These are phyloP conservation scores for Dendrocalamus sinicus DNA, from an alignment of 176 grass and related monocot species.

Conservation along the genomic window DNA sequence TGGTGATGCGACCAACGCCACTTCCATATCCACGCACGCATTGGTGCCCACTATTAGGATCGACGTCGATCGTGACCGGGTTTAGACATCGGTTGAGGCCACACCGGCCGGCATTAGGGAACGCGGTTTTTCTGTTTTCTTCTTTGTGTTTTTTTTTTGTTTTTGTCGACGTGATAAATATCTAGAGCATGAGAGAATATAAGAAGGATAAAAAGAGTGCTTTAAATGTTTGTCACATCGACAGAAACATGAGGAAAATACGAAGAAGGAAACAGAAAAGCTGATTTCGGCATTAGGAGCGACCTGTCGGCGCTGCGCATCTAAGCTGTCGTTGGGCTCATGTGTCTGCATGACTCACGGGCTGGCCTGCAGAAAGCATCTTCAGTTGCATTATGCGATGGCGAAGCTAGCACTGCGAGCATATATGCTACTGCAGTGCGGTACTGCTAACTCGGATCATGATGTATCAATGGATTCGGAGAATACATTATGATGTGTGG, in stretches of 20 bases:
- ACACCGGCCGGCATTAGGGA: background rate
- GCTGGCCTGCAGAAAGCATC: background rate
- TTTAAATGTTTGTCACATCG: no score
- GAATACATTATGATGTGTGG: background rate
- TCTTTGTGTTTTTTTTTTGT: no score
- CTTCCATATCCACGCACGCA: background rate
- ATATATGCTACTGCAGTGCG: background rate
- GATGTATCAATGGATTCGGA: background rate
- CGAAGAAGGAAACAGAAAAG: no score
- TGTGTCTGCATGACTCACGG: background rate
- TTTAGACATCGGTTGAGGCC: constrained; percentile 1
- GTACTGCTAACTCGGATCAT: background rate
- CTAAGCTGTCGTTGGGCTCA: background rate
- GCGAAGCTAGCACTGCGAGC: background rate
- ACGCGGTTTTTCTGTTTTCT: no score
- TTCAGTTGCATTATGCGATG: background rate
- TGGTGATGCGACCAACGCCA: constrained; percentile 24
- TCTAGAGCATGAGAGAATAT: no score
- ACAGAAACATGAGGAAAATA: no score
- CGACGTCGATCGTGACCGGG: background rate
- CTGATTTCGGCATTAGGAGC: background rate
- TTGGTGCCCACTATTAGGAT: background rate
- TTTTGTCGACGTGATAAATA: no score
- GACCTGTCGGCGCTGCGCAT: background rate
- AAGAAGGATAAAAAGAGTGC: no score